Evolutionary conservation across 2,329 filamentous ascomycete species (phyloP).

Genomic region (Lasiodiplodia sp.): DNA sequence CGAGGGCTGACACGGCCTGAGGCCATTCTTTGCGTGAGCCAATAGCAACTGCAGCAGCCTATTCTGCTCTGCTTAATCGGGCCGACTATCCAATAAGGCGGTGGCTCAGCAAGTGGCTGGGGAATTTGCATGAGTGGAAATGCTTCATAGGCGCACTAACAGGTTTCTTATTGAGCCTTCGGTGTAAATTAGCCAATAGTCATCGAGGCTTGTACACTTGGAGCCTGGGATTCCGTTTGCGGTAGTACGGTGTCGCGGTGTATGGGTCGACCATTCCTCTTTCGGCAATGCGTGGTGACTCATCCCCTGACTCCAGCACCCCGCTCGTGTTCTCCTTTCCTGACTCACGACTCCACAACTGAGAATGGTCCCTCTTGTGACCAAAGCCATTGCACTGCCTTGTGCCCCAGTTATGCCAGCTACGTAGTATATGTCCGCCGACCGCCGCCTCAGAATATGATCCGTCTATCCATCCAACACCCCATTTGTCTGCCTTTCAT

Average conservation of each 20-base stretch:
- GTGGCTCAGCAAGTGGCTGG: background rate
- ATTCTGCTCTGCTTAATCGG: too few species aligned
- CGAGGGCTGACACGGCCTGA: too few species aligned
- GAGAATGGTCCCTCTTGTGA: background rate
- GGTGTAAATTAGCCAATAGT: background rate
- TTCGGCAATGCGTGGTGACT: background rate
- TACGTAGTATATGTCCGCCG: background rate
- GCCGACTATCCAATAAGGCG: too few species aligned
- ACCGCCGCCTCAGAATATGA: background rate
- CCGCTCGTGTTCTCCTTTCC: background rate
- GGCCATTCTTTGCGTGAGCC: too few species aligned
- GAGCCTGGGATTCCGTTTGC: background rate
- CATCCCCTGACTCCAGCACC: background rate
- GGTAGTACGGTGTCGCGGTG: constrained; percentile 7
- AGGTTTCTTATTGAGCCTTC: background rate
- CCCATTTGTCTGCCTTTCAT: background rate
- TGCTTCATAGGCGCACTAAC: background rate
- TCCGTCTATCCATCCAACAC: background rate
- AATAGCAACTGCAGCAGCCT: too few species aligned
- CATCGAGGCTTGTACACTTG: background rate
- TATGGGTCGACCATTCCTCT: background rate
- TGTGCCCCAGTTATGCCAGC: background rate
- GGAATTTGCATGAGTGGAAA: background rate
- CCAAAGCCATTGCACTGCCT: background rate
- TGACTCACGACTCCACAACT: constrained; percentile 12